phyloP scores from a whole-genome alignment of 2,329 filamentous ascomycete species.

The Cadophora malorum region DNA sequence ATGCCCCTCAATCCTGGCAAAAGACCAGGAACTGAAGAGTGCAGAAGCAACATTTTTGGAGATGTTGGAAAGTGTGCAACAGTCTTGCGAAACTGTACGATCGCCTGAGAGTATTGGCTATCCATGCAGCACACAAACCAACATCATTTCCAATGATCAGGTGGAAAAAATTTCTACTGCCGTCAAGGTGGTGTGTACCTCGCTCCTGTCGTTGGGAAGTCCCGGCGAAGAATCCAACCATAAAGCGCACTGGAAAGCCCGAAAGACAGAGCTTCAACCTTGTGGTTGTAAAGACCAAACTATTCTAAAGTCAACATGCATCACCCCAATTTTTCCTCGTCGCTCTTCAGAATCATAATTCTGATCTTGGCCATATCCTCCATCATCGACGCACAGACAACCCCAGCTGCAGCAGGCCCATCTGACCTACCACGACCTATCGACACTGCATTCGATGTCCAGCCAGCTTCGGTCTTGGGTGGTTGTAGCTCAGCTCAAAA shows the following conservation, averaged over 20 bases:
- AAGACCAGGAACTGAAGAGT: not conserved
- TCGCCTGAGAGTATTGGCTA: not conserved
- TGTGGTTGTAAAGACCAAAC: not conserved
- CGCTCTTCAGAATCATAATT: not conserved
- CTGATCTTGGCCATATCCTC: not conserved
- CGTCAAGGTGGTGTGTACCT: not conserved
- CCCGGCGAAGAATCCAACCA: not conserved
- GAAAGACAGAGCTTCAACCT: too few relatives aligned
- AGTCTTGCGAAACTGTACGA: too few relatives aligned
- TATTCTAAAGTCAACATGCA: not conserved
- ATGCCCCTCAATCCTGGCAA: not conserved
- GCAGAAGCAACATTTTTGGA: not conserved
- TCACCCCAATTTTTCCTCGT: not conserved
- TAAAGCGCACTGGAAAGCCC: not conserved
- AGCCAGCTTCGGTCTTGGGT: not conserved
- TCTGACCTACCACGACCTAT: not conserved
- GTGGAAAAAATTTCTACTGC: not conserved
- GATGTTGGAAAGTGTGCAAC: not conserved
- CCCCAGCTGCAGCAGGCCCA: not conserved
- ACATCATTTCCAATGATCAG: not conserved
- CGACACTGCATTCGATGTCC: conserved; percentile 7
- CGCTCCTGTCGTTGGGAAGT: not conserved
- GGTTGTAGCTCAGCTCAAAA: not conserved
- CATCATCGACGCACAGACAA: not conserved
- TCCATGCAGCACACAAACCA: not conserved